Evolutionary conservation across 192 early-diverging fungal species (phyloP).

Genomic region (Lunasporangiospora selenospora): DNA sequence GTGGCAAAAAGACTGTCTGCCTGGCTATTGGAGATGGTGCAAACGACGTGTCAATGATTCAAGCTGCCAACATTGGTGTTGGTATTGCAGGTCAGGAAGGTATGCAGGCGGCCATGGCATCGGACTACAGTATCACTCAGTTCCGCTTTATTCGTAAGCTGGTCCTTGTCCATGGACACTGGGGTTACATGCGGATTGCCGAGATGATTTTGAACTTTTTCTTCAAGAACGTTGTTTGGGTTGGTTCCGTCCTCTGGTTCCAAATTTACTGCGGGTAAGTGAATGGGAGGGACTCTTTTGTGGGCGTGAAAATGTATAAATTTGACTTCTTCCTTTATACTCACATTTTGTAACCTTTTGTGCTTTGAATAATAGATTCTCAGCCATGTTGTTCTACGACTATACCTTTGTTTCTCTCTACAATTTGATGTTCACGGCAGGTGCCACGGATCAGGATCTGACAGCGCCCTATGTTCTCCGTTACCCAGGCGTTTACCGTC

Average conservation of each 20-base stretch:
- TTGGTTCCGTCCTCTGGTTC: slow-evolving; percentile 93
- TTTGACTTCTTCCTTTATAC: not conserved
- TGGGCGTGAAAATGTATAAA: not conserved
- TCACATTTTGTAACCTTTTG: not conserved
- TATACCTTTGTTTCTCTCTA: slow-evolving; percentile 92
- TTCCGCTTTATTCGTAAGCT: slow-evolving; percentile 90
- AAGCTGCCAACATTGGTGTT: slow-evolving; percentile 89
- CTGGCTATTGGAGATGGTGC: slow-evolving; percentile 80
- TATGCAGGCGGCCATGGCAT: slow-evolving; percentile 92
- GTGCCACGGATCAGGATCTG: slow-evolving; percentile 76
- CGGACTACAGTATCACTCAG: slow-evolving; percentile 92
- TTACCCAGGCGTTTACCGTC: slow-evolving; percentile 73
- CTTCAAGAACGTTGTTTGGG: slow-evolving; percentile 96
- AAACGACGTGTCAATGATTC: slow-evolving; percentile 98
- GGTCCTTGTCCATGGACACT: slow-evolving; percentile 92
- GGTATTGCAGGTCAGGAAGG: slow-evolving; percentile 84
- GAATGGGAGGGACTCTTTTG: slow-evolving; percentile 1
- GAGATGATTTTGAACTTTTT: slow-evolving; percentile 95
- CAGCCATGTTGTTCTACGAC: slow-evolving; percentile 92
- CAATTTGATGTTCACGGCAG: slow-evolving; percentile 79
- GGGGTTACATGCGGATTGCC: slow-evolving; percentile 87
- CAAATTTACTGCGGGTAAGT: slow-evolving; percentile 87
- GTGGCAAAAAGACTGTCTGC: slow-evolving; percentile 71
- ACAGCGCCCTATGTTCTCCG: slow-evolving; percentile 59
- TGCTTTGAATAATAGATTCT: slow-evolving; percentile 55